Evolutionary conservation across 2,329 filamentous ascomycete genomes (phyloP).

Genomic region (Pseudocercospora fijiensis): DNA sequence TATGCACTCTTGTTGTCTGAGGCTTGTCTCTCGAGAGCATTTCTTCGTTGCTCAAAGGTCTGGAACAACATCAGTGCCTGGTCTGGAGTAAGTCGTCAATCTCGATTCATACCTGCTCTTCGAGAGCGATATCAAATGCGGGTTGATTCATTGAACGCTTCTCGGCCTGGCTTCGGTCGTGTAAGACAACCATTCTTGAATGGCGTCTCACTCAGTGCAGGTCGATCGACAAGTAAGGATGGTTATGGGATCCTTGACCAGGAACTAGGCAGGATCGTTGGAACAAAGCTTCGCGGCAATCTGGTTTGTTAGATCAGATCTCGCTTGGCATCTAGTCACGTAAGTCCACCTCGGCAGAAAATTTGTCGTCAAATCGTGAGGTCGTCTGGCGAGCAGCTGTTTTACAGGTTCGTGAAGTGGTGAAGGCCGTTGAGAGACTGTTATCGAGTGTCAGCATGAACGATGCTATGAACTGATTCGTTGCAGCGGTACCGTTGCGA

Average conservation of each 20-base stretch:
- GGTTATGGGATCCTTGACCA: conserved; percentile 1
- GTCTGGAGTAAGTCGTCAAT: not conserved
- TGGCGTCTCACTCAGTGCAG: not conserved
- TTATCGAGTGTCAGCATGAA: not conserved
- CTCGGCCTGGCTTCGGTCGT: not conserved
- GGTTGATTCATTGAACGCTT: conserved; percentile 3
- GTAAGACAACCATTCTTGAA: conserved; percentile 12
- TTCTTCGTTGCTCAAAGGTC: conserved; percentile 10
- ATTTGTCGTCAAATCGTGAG: not conserved
- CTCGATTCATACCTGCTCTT: not conserved
- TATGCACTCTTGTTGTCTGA: conserved; percentile 13
- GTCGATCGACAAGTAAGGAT: not conserved
- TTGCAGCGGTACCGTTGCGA: conserved; percentile 11
- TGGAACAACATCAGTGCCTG: not conserved
- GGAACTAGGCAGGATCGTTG: not conserved
- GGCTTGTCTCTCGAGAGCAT: conserved; percentile 1
- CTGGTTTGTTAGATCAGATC: not conserved
- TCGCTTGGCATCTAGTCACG: not conserved
- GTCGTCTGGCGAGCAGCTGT: not conserved
- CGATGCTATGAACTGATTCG: not conserved
- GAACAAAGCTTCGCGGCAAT: not conserved
- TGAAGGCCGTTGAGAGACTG: not conserved
- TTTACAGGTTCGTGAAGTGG: not conserved
- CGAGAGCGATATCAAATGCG: not conserved
- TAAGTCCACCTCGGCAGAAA: not conserved